Percentiles rank a stretch among this genome's conserved stretches.
These are phyloP conservation scores for Circinella minor DNA, from an alignment of 371 early-diverging fungal genomes.

Conservation along the genomic window DNA sequence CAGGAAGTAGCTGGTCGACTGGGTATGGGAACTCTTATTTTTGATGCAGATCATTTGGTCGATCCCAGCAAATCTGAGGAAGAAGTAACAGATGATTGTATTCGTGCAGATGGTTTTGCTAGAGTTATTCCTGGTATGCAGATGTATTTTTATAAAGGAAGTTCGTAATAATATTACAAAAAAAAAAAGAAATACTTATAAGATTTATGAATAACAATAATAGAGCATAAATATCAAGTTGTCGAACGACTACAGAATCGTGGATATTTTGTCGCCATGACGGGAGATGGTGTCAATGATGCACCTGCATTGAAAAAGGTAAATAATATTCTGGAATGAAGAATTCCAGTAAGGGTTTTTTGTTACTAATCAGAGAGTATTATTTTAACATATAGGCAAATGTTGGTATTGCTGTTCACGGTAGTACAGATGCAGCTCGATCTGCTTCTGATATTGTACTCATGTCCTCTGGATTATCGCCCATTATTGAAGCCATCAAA, in stretches of 20 bases:
- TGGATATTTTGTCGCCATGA: conserved; percentile 85
- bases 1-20: conserved; percentile 80
- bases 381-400: conserved; percentile 52
- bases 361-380: neutral
- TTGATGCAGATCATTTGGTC: conserved; percentile 70
- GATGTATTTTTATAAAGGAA: no score
- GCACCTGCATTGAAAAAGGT: conserved; percentile 84
- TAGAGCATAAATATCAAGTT: conserved; percentile 80
- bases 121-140: conserved; percentile 61
- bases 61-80: conserved; percentile 65
- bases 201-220: no score
- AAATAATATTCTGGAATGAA: neutral
- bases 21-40: conserved; percentile 69
- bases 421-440: conserved; percentile 92
- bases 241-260: conserved; percentile 77
- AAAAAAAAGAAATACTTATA: no score
- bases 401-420: conserved; percentile 87
- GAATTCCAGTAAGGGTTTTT: neutral
- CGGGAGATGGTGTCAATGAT: conserved; percentile 89
- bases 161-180: no score
- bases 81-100: conserved; percentile 59
- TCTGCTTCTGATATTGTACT: conserved; percentile 94
- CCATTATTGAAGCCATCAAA: conserved; percentile 86
- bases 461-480: conserved; percentile 83
- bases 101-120: conserved; percentile 81